Conservation (phyloP, 148 eudicot genomes). For the Amaranthus hypochondriacus region DNA sequence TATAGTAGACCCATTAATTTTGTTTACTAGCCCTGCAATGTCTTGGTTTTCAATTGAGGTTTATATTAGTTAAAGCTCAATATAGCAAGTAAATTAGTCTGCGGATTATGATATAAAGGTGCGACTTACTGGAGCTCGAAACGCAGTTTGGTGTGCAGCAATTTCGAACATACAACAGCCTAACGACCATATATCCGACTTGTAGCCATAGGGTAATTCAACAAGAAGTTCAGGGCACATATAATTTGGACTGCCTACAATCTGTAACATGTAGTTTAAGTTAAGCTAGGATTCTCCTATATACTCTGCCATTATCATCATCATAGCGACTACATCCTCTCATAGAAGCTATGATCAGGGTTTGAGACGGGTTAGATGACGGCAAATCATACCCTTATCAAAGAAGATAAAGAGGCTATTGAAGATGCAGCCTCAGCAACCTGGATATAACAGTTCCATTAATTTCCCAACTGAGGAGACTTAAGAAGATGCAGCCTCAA, state of each 20-base stretch:
- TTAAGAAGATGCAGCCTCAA: no score
- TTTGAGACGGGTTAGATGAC: no score
- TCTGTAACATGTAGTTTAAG: slow-evolving; percentile 25
- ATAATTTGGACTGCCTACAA: slow-evolving; percentile 68
- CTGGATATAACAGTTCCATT: slow-evolving; percentile 53
- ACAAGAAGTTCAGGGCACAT: slow-evolving; percentile 75
- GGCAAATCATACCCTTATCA: no score
- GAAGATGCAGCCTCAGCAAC: slow-evolving; percentile 99
- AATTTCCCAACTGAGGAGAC: no score
- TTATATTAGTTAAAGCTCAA: neutral
- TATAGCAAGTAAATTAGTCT: neutral
- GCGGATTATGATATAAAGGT: neutral
- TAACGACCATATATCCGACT: slow-evolving; percentile 73
- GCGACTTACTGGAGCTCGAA: slow-evolving; percentile 72
- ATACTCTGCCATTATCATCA: no score
- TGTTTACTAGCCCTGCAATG: slow-evolving; percentile 49
- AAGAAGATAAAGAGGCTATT: no score
- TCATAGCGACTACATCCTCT: no score
- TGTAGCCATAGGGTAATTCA: slow-evolving; percentile 65
- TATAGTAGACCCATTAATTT: slow-evolving; percentile 52
- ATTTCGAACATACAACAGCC: slow-evolving; percentile 98
- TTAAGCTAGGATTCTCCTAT: no score
- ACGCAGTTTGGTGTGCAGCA: slow-evolving; percentile 89
- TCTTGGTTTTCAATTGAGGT: slow-evolving; percentile 29
- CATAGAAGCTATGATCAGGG: no score